phyloP scores from a whole-genome alignment of 805 yeast genomes.

The Wickerhamomyces chaumierensis region DNA sequence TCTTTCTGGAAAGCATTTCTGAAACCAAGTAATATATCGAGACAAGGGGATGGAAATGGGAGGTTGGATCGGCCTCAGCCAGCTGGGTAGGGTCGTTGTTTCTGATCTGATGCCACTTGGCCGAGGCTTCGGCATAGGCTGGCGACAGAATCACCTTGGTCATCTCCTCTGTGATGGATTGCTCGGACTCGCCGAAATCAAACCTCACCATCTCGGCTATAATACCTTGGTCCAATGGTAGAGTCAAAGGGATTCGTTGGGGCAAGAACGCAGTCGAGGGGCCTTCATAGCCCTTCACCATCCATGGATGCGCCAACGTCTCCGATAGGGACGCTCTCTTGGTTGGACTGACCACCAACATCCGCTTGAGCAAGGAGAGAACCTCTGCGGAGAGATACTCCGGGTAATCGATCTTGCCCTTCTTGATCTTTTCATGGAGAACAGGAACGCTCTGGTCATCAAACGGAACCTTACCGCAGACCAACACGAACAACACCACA shows the following conservation, averaged over 20 bases:
- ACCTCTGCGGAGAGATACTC: constrained; percentile 70
- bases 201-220: constrained; percentile 65
- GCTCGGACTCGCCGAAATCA: constrained; percentile 63
- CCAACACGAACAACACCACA: constrained; percentile 86
- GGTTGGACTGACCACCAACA: constrained; percentile 85
- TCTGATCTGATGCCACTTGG: constrained; percentile 39
- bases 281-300: constrained; percentile 76
- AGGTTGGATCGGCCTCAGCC: constrained; percentile 44
- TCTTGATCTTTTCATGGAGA: constrained; percentile 86
- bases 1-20: constrained; percentile 69
- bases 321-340: constrained; percentile 73
- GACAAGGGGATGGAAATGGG: constrained; percentile 78
- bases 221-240: constrained; percentile 58
- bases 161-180: constrained; percentile 44
- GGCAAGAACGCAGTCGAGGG: constrained; percentile 68
- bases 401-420: constrained; percentile 89
- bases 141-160: constrained; percentile 47
- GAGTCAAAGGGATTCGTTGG: constrained; percentile 57
- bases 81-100: constrained; percentile 4
- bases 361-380: constrained; percentile 65
- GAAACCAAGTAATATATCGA: constrained; percentile 80
- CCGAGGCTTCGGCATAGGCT: constrained; percentile 51
- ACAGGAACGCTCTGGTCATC: constrained; percentile 91
- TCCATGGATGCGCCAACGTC: constrained; percentile 88
- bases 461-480: constrained; percentile 96